Conservation (phyloP, 1,284 basidiomycete genomes). For the Cryptococcus amylolentus region DNA sequence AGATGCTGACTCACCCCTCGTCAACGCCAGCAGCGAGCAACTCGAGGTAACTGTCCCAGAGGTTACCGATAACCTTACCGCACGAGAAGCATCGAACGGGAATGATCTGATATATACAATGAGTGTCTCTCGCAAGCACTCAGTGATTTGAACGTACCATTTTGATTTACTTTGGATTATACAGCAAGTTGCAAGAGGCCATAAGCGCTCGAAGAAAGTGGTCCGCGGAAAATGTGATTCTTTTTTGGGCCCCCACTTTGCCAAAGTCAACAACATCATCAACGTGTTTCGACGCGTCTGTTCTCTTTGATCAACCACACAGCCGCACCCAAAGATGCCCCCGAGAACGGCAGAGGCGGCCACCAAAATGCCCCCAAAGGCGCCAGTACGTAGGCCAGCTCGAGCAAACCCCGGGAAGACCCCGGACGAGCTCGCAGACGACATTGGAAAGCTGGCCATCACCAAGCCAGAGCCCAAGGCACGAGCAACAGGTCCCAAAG, state of each 20-base stretch:
- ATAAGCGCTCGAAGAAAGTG: neutral
- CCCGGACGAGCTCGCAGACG: conserved; percentile 24
- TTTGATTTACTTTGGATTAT: neutral
- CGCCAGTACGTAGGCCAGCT: neutral
- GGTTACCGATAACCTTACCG: conserved; percentile 89
- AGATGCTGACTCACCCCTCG: conserved; percentile 67
- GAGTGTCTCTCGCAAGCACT: neutral
- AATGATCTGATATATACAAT: conserved; percentile 41
- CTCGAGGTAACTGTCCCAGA: conserved; percentile 81
- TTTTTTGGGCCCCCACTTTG: neutral
- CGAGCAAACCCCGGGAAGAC: neutral
- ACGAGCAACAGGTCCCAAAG: neutral
- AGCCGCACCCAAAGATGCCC: neutral
- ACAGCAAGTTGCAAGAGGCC: neutral
- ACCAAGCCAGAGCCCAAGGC: conserved; percentile 8
- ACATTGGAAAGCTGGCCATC: conserved; percentile 30
- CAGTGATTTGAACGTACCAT: conserved; percentile 4
- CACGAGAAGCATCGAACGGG: conserved; percentile 67
- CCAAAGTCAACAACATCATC: neutral
- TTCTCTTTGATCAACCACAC: neutral
- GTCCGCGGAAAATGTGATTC: neutral
- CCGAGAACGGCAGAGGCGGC: neutral
- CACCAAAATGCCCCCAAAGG: neutral
- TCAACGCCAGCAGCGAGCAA: conserved; percentile 70
- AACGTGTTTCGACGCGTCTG: neutral